Percentiles rank a stretch among this genome's conserved stretches.
Conservation (phyloP, 2,329 filamentous ascomycete species). For the Colletotrichum orchidophilum region DNA sequence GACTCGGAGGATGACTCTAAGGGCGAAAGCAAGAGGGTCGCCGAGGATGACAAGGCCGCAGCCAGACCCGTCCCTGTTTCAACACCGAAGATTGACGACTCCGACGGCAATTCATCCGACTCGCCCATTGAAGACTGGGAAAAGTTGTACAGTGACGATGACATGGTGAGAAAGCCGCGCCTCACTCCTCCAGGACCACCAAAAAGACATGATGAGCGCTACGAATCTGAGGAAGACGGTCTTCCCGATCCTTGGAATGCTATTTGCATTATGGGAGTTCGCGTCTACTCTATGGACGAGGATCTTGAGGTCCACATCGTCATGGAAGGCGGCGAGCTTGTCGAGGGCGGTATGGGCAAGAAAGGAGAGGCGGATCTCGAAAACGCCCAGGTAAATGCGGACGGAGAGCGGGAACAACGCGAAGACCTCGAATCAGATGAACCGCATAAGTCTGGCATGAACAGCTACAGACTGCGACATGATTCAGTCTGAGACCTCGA, state of each 20-base stretch:
- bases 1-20: constrained; percentile 22
- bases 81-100: constrained; percentile 41
- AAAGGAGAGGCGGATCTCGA: constrained; percentile 65
- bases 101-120: constrained; percentile 66
- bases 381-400: constrained; percentile 65
- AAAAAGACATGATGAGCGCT: constrained; percentile 45
- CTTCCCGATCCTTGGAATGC: constrained; percentile 69
- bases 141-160: constrained; percentile 66
- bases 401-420: constrained; percentile 50
- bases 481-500: too few species aligned
- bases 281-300: constrained; percentile 69
- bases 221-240: constrained; percentile 66
- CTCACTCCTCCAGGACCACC: constrained; percentile 47
- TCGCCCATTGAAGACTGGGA: constrained; percentile 69
- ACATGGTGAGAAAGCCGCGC: constrained; percentile 62
- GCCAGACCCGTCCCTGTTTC: constrained; percentile 30
- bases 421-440: constrained; percentile 10
- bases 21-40: constrained; percentile 29
- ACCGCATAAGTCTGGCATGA: too few species aligned
- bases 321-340: constrained; percentile 63
- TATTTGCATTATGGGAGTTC: constrained; percentile 67
- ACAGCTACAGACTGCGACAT: too few species aligned
- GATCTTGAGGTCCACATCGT: constrained; percentile 62
- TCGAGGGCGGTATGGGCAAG: constrained; percentile 65
- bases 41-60: constrained; percentile 31